A percentile compares a stretch with the other conserved stretches of the same genome.
Conservation (phyloP, 2,329 filamentous ascomycete genomes). For the Venturia nashicola region DNA sequence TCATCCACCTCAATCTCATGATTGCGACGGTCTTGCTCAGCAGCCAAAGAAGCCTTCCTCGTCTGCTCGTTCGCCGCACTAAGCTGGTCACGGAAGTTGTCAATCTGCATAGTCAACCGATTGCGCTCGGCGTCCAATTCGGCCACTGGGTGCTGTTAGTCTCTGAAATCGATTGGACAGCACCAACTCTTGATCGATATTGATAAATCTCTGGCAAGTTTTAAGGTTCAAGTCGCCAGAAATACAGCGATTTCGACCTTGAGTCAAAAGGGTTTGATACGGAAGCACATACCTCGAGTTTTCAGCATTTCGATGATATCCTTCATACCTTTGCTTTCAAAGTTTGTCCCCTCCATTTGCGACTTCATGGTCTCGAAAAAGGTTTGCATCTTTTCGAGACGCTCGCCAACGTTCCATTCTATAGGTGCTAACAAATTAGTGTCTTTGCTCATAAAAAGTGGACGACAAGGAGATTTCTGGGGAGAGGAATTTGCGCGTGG, state of each 20-base stretch:
- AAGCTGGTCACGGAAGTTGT: neutral
- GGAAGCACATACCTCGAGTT: conserved; percentile 52
- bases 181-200: neutral
- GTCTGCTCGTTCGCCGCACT: neutral
- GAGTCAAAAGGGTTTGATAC: neutral
- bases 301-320: conserved; percentile 66
- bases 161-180: neutral
- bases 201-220: neutral
- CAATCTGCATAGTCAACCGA: conserved; percentile 36
- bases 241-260: neutral
- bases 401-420: conserved; percentile 39
- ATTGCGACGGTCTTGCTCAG: conserved; percentile 40
- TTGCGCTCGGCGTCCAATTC: conserved; percentile 53
- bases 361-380: conserved; percentile 61
- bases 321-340: conserved; percentile 57
- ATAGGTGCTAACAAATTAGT: conserved; percentile 48
- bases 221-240: neutral
- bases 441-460: conserved; percentile 55
- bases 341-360: conserved; percentile 57
- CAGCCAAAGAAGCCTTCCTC: conserved; percentile 18
- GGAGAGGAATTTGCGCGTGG: conserved; percentile 22
- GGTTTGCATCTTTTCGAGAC: conserved; percentile 63
- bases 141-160: conserved; percentile 36
- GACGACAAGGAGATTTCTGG: conserved; percentile 24
- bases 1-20: conserved; percentile 41